These are phyloP conservation scores for Biscogniauxia sp. DNA, from an alignment of 2,329 filamentous ascomycete species.

Conservation along the genomic window DNA sequence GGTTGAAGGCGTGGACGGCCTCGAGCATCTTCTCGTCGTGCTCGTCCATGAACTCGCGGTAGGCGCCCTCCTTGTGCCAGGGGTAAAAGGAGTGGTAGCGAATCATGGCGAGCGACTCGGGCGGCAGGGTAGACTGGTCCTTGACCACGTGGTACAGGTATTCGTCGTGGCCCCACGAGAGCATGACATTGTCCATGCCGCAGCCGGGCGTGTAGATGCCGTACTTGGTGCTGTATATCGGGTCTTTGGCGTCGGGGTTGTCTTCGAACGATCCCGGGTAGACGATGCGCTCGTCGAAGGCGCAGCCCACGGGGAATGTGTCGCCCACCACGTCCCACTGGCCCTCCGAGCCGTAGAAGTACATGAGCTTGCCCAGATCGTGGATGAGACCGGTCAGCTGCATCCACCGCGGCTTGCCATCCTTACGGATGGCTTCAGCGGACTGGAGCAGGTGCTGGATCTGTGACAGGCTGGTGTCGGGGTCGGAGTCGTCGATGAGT, in stretches of 20 bases:
- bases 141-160: constrained; percentile 85
- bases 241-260: constrained; percentile 72
- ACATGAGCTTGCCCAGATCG: constrained; percentile 76
- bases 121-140: constrained; percentile 74
- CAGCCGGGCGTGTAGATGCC: constrained; percentile 80
- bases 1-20: constrained; percentile 84
- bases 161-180: constrained; percentile 88
- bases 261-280: constrained; percentile 73
- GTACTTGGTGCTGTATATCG: constrained; percentile 70
- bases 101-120: constrained; percentile 87
- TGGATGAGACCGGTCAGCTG: constrained; percentile 75
- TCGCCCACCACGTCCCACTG: constrained; percentile 95
- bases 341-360: constrained; percentile 77
- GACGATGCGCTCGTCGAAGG: constrained; percentile 74
- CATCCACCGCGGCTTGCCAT: constrained; percentile 82
- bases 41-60: constrained; percentile 77
- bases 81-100: constrained; percentile 91
- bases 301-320: constrained; percentile 76
- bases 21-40: constrained; percentile 77
- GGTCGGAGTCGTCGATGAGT: constrained; percentile 86
- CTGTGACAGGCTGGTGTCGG: constrained; percentile 81
- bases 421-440: constrained; percentile 83
- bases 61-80: constrained; percentile 82
- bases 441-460: constrained; percentile 88
- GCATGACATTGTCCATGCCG: constrained; percentile 83